Percentiles rank a stretch among this genome's conserved stretches.
These are phyloP conservation scores for Zostera marina DNA, from an alignment of 116 monocot species.

Conservation along the genomic window DNA sequence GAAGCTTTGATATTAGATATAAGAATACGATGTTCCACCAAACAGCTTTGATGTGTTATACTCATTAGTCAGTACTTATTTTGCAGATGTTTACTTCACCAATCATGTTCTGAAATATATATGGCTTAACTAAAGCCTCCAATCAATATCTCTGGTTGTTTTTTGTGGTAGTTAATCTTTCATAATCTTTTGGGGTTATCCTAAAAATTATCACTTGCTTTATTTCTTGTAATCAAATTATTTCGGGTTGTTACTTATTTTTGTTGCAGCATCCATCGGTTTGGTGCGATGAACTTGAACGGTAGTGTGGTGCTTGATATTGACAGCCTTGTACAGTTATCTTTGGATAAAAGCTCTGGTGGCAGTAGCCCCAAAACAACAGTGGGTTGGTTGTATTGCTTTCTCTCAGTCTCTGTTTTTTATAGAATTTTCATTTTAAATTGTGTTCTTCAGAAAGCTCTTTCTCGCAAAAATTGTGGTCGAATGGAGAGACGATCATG, in stretches of 20 bases:
- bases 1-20: background rate
- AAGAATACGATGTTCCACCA: conserved; percentile 2
- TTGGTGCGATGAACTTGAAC: conserved; percentile 25
- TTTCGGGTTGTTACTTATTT: background rate
- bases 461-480: conserved; percentile 62
- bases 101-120: no score
- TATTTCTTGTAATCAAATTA: background rate
- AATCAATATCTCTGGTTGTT: background rate
- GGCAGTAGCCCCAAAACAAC: conserved; percentile 56
- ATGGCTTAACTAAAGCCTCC: no score
- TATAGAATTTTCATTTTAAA: background rate
- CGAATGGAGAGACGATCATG: conserved; percentile 40
- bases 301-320: conserved; percentile 51
- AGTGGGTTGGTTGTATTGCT: conserved; percentile 16
- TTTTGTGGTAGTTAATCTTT: background rate
- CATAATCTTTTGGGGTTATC: background rate
- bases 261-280: conserved; percentile 3
- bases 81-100: no score
- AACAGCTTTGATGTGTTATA: conserved; percentile 1
- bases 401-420: background rate
- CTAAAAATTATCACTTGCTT: background rate
- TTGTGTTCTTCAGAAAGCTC: conserved; percentile 42
- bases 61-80: no score
- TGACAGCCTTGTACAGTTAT: conserved; percentile 31
- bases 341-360: conserved; percentile 46